Evolutionary conservation across 257 asterid genomes (phyloP), one percentile per base, ranked within the genome.

Genomic region (Salvia miltiorrhiza): DNA sequence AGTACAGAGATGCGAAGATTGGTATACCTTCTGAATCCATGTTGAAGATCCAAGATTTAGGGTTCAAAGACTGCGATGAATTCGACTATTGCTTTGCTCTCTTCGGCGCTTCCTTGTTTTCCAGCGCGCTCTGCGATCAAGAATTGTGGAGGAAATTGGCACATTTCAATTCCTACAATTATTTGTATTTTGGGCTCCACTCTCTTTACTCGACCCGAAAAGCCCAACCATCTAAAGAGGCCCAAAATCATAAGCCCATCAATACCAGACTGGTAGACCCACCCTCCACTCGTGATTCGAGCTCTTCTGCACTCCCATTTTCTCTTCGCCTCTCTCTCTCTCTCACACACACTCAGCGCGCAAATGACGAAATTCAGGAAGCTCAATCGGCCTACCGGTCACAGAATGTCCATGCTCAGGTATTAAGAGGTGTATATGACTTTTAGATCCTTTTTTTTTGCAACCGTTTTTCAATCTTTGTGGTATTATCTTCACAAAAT

Each of bases 361-460:
- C 72, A 60, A 73, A 92, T 92, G 98, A 86, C 94, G 63, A 93
- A 87, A 75, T 83, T 93, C 43, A 78, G 98, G 85, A 93, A 93
- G 88, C 92, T 90, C 39, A 85, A 87, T 88, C 92, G 96, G 20
- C 86, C 92, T 0, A 81, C 97, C 0, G 96, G 83, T 50, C 98
- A 93, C 73, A 79, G 98, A 21, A 79, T 90, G 90, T 84, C 96
- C 67, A 90, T 93, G 98, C 93, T 93, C 73, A 82, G 97, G 98
- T 92, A 71, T 7, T 48, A 4, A 12, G 12, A 14, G 3, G 2
- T 37, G 19, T 43, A 6, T 20, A 45, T 3, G 11, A 24, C 20
- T 24, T 9, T 56, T 7, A 2, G 0, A 20, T 32, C 10, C 11
- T 32, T 3, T 8, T 17, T 53, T 23, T 13, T 4, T 23, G 59